Evolutionary conservation across 768 basidiomycete species (phyloP), one percentile per base, ranked within the genome.

Genomic region (Amanita molliuscula): DNA sequence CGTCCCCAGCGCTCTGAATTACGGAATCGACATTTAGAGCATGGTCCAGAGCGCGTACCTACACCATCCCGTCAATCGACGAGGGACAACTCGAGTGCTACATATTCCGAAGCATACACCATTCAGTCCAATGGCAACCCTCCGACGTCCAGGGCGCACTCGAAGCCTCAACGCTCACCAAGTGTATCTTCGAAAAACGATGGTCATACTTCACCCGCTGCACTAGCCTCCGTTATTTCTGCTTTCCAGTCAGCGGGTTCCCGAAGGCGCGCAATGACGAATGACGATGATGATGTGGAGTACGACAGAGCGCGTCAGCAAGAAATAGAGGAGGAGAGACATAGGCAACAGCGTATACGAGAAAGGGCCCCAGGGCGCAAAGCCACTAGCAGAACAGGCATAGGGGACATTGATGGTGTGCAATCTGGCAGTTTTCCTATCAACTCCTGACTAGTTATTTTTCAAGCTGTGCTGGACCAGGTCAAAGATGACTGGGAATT

Each of bases 401-500:
- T 77, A 41, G 90, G 88, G 6, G 89, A 92, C 61, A 88, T 95
- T 56, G 92, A 94, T 62, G 87, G 88, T 84, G 63, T 57, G 81
- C 35, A 41, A 18, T 25, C 46, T n/a, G 40, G 2, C 18, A 21
- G 8, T 36, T 23, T 26, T 34, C 8, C 10, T 35, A n/a, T 37
- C 6, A 20, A 18, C 35, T 47, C 18, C 13, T 36, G 15, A 37
- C 31, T 21, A 20, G 44, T 34, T 20, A 23, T 28, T n/a, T 21
- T 21, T 18, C n/a, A 21, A 94, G 90, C 87, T 54, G 76, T 95
- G 11, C 67, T 96, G 54, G 82, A 89, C 55, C 81, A 89, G 64
- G 88, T 96, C 55, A 82, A 78, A 60, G 84, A 88, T 56, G 90
- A 86, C 49, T 96, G 92, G 92, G 87, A 88, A 58, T 84, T 90